These are phyloP conservation scores for Torrubiella hemipterigena DNA, from an alignment of 2,329 filamentous ascomycete species.

Conservation along the genomic window DNA sequence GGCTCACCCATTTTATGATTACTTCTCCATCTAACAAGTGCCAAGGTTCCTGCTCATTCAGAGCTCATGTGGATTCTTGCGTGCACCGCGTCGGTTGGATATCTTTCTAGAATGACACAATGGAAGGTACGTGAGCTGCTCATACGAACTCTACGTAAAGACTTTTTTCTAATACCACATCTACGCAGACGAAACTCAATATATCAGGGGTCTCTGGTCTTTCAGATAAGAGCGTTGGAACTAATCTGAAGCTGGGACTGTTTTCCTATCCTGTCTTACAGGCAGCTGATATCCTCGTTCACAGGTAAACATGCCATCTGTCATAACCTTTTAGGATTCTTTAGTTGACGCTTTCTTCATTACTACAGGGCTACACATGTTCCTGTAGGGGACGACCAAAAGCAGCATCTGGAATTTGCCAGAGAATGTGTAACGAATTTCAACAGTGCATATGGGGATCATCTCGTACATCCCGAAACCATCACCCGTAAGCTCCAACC, in stretches of 20 bases:
- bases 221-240: conserved; percentile 45
- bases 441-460: conserved; percentile 61
- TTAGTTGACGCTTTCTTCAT: neutral
- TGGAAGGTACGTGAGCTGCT: conserved; percentile 62
- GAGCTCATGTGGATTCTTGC: conserved; percentile 97
- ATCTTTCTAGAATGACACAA: conserved; percentile 96
- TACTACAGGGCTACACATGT: conserved; percentile 68
- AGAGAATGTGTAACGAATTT: conserved; percentile 79
- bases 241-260: conserved; percentile 66
- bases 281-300: conserved; percentile 85
- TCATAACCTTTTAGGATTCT: neutral
- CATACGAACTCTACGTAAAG: neutral
- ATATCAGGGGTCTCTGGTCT: conserved; percentile 45
- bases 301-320: conserved; percentile 37
- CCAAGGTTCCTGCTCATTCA: conserved; percentile 60
- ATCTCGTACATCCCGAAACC: conserved; percentile 54
- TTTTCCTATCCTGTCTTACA: conserved; percentile 96
- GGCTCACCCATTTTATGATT: neutral
- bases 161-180: neutral
- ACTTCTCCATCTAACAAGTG: neutral
- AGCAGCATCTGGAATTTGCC: conserved; percentile 87
- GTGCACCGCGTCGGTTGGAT: conserved; percentile 83
- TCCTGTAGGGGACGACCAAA: conserved; percentile 91
- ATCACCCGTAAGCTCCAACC: conserved; percentile 47
- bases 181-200: conserved; percentile 56